phyloP scores from a whole-genome alignment of 164 flowering plant species.

The Kingdonia uniflora region DNA sequence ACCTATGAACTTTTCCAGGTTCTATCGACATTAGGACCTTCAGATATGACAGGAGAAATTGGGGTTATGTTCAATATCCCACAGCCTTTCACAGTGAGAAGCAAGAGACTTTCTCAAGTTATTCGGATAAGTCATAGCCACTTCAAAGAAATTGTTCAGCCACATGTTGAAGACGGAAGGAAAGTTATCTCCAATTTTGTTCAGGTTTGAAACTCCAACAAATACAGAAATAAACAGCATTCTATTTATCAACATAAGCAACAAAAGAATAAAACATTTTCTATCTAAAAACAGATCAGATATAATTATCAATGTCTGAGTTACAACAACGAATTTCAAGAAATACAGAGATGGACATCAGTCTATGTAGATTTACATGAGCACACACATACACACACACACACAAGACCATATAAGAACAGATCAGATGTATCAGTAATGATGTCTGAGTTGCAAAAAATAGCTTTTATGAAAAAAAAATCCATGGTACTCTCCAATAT shows the following conservation, averaged over 20 bases:
- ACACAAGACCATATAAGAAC: no score
- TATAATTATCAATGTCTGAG: no score
- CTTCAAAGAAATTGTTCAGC: slow-evolving; percentile 66
- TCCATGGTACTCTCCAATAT: no score
- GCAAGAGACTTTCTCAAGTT: slow-evolving; percentile 72
- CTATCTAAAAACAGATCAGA: no score
- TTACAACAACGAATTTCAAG: no score
- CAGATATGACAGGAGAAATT: slow-evolving; percentile 74
- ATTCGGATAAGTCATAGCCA: slow-evolving; percentile 64
- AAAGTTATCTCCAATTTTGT: slow-evolving; percentile 44
- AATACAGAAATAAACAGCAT: slow-evolving; percentile 1
- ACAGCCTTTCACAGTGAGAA: slow-evolving; percentile 85
- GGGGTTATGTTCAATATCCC: slow-evolving; percentile 74
- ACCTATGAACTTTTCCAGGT: slow-evolving; percentile 28
- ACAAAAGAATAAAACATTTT: neutral
- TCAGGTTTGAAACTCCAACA: slow-evolving; percentile 36
- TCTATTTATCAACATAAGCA: neutral
- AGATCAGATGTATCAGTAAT: no score
- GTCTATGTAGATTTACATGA: no score
- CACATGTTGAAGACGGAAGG: slow-evolving; percentile 42
- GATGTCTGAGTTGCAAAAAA: no score
- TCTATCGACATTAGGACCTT: slow-evolving; percentile 45
- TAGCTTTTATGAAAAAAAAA: no score
- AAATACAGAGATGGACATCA: no score
- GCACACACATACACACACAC: no score